Conservation (phyloP, 257 asterid genomes). For the Solanum dulcamara region DNA sequence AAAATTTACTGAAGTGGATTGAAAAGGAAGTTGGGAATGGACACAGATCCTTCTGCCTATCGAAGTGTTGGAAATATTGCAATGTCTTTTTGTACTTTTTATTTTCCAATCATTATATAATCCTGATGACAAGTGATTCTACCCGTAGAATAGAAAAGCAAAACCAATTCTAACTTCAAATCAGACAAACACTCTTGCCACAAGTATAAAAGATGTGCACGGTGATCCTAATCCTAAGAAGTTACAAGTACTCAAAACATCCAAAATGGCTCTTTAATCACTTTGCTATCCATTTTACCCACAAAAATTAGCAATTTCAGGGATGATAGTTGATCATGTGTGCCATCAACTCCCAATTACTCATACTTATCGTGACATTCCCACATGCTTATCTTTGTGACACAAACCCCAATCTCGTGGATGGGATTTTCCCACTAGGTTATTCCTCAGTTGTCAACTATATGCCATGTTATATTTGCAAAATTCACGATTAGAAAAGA, state of each 20-base stretch:
- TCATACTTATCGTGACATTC: neutral
- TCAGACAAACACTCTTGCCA: neutral
- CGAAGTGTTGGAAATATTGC: neutral
- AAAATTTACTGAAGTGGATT: neutral
- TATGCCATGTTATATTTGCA: neutral
- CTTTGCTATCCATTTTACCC: neutral
- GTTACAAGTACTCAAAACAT: neutral
- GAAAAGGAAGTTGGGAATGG: neutral
- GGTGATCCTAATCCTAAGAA: neutral
- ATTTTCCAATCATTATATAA: neutral
- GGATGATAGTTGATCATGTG: neutral
- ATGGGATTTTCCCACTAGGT: neutral
- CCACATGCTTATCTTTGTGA: neutral
- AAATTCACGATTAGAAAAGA: neutral
- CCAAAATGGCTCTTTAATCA: neutral
- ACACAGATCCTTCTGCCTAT: neutral
- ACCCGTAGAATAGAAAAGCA: neutral
- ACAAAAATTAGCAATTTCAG: neutral
- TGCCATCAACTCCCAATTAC: neutral
- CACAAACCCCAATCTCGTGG: neutral
- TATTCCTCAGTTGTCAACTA: neutral
- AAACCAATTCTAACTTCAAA: neutral
- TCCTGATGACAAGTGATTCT: neutral
- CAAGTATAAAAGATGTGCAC: neutral
- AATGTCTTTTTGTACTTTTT: neutral